Base-by-base conservation (phyloP, 2,329 filamentous ascomycete genomes). In the Tolypocladium paradoxum region DNA sequence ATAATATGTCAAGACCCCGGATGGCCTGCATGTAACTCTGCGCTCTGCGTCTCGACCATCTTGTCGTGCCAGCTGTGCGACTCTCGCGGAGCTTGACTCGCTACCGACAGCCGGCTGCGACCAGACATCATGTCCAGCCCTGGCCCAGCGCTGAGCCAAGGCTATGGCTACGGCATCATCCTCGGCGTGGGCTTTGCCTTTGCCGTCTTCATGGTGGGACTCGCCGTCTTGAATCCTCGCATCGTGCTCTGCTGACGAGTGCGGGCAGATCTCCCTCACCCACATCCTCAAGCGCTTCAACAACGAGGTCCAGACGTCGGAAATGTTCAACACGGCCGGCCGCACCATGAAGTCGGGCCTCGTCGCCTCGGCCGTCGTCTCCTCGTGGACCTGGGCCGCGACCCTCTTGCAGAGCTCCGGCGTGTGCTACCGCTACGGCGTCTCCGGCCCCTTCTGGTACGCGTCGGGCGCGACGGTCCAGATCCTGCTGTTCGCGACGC, bases 361-460 rank as follows among this genome's bases (percentile, higher is more conserved):
- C 16, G 89, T 95, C 0, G 88, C 88, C 12, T 88, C 88, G 6
- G 90, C 90, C 18, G 90, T 96, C n/a, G 89, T 95, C 4, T 91
- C 87, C 18, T 90, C 86, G 6, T 96, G 91, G 90, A 95, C 90
- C 0, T 95, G 90, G 90, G 90, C 89, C 0, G 90, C 88, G 24
- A 93, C 88, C 0, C 74, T 92, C 1, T 76, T 93, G 2, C 88
- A 93, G 64, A 87, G 82, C 1, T 85, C 87, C 1, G 81, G 84
- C n/a, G 87, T 95, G 20, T 88, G 88, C 56, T 95, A 95, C 68
- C 76, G 82, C 57, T 92, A 92, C 64, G 87, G 84, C 14, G 77
- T 87, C 38, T 77, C 79, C 0, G 83, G 81, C 16, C 72, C 73
- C 11, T 77, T 78, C 47, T 82, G 77, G 78, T 85, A 85, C 62